Conservation (phyloP, 2,329 filamentous ascomycete genomes). For the Colletotrichum tanaceti region DNA sequence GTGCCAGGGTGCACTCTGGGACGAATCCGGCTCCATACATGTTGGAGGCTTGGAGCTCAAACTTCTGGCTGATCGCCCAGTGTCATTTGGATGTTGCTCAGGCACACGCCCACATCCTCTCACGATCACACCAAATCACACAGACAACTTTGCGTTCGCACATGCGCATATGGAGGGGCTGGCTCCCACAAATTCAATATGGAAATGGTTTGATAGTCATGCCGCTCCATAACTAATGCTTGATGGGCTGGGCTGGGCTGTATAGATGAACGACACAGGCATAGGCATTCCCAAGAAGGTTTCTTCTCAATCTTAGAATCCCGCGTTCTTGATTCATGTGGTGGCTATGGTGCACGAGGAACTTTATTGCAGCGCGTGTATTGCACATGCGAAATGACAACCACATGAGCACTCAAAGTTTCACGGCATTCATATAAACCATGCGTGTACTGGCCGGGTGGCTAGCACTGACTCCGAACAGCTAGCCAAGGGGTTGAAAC, state of each 20-base stretch:
- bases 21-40: conserved; percentile 36
- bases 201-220: not conserved
- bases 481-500: not conserved
- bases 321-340: conserved; percentile 2
- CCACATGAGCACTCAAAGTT: not conserved
- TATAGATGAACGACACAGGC: conserved; percentile 2
- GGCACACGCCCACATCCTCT: conserved; percentile 28
- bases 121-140: conserved; percentile 23
- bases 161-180: conserved; percentile 18
- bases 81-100: conserved; percentile 38
- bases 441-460: not conserved
- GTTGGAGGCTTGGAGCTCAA: conserved; percentile 40
- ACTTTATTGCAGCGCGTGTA: not conserved
- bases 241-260: conserved; percentile 9
- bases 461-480: not conserved
- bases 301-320: conserved; percentile 5
- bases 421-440: not conserved
- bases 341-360: not conserved
- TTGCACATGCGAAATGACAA: not conserved
- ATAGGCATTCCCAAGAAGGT: not conserved
- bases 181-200: no score
- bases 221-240: conserved; percentile 12
- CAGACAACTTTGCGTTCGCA: conserved; percentile 31
- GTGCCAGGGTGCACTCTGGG: conserved; percentile 22
- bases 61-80: conserved; percentile 36